phyloP scores from a whole-genome alignment of 257 asterid genomes.

The Nicotiana benthamiana region DNA sequence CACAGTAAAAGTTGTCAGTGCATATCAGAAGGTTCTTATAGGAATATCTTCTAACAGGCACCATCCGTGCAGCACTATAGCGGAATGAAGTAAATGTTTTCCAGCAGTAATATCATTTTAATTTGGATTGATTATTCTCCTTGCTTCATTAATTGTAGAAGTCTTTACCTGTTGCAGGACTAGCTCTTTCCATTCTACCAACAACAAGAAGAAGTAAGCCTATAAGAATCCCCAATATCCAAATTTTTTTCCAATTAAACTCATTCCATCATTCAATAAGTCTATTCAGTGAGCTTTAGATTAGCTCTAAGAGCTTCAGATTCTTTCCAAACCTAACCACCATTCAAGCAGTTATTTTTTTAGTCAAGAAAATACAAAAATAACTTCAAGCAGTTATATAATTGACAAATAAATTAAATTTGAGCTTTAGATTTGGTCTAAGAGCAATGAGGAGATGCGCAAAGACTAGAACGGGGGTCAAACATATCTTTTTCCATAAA shows the following conservation, averaged over 20 bases:
- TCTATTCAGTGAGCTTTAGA: not conserved
- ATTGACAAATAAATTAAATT: not conserved
- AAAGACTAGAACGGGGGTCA: not conserved
- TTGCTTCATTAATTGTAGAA: not conserved
- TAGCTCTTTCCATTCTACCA: not conserved
- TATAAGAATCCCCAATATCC: not conserved
- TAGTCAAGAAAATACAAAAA: too few relatives aligned
- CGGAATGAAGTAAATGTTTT: not conserved
- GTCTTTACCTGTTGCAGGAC: not conserved
- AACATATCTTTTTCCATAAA: not conserved
- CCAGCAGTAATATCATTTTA: not conserved
- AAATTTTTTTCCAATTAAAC: not conserved
- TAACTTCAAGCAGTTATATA: not conserved
- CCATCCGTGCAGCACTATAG: not conserved
- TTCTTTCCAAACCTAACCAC: not conserved
- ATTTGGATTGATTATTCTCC: not conserved
- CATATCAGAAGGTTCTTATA: not conserved
- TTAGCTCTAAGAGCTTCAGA: not conserved
- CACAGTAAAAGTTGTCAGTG: not conserved
- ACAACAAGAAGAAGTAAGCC: not conserved
- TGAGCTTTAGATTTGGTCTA: not conserved
- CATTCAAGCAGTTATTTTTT: not conserved
- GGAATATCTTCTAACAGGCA: not conserved
- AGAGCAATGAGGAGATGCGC: not conserved
- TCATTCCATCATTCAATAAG: not conserved